Evolutionary conservation across 331 rosid genomes (phyloP).

Genomic region (Pyrus hybrid): DNA sequence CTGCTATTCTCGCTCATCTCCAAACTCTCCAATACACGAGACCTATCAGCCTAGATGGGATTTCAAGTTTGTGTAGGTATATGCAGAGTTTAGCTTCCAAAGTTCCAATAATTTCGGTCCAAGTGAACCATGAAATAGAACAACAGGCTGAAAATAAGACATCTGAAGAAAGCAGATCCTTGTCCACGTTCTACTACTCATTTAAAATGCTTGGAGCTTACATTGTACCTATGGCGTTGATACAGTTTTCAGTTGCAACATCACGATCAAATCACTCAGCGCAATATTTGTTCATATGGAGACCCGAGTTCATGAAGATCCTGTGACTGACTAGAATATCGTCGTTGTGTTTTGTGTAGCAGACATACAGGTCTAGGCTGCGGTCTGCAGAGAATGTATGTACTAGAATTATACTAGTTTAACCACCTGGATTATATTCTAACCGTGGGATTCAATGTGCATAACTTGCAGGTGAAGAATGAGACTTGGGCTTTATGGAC

Average conservation of each 20-base stretch:
- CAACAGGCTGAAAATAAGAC: constrained; percentile 43
- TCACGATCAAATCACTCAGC: too few relatives aligned
- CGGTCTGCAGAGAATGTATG: too few relatives aligned
- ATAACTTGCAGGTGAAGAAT: constrained; percentile 57
- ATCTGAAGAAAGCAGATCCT: constrained; percentile 72
- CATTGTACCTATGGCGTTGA: not conserved
- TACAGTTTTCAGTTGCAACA: too few relatives aligned
- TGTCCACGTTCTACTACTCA: constrained; percentile 66
- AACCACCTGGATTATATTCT: not conserved
- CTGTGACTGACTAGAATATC: not conserved
- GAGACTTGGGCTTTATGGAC: constrained; percentile 79
- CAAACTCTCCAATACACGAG: constrained; percentile 66
- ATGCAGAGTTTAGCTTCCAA: constrained; percentile 66
- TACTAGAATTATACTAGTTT: not conserved
- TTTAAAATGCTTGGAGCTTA: constrained; percentile 91
- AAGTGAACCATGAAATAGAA: constrained; percentile 82
- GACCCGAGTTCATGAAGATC: not conserved
- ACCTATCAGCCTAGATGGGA: constrained; percentile 92
- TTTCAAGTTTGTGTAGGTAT: constrained; percentile 65
- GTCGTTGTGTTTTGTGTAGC: not conserved
- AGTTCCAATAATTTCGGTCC: constrained; percentile 78
- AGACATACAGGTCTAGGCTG: not conserved
- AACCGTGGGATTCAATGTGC: constrained; percentile 7
- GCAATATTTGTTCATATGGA: too few relatives aligned
- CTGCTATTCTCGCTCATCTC: constrained; percentile 70